phyloP scores from a whole-genome alignment of 768 basidiomycete species.

The Macrolepiota albuminosa region DNA sequence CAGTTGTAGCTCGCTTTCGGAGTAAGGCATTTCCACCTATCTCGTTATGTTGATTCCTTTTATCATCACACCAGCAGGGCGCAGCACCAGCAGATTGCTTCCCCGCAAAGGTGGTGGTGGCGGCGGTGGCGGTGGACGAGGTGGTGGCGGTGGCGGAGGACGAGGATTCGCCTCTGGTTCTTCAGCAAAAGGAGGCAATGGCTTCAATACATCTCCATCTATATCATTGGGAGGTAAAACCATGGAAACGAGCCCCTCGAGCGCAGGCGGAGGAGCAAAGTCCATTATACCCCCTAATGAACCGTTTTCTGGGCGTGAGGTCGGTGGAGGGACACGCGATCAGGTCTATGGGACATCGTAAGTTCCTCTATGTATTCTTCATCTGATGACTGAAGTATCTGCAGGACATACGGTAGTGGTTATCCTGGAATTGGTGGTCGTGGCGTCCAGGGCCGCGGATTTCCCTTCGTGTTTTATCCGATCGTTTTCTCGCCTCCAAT shows the following conservation, averaged over 20 bases:
- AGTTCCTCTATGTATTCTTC: background rate
- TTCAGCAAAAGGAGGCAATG: background rate
- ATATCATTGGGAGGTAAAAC: background rate
- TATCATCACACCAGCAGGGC: background rate
- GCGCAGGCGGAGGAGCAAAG: background rate
- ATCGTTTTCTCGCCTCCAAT: background rate
- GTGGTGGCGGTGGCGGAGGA: background rate
- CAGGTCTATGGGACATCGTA: background rate
- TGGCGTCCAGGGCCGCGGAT: conserved; percentile 39
- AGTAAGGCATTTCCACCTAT: no score
- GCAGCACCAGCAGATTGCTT: background rate
- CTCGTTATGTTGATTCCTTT: background rate
- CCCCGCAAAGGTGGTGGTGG: background rate
- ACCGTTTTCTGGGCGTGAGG: background rate
- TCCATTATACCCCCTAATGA: background rate
- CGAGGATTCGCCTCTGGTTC: background rate
- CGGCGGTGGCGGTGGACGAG: background rate
- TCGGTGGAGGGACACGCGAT: background rate
- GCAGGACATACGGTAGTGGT: conserved; percentile 44
- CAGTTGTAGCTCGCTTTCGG: background rate
- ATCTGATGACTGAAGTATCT: background rate
- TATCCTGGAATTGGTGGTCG: conserved; percentile 40
- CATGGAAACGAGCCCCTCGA: background rate
- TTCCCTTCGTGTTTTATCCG: conserved; percentile 52
- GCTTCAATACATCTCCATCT: background rate